phyloP scores from a whole-genome alignment of 2,329 filamentous ascomycete species.

The Fusarium anthophilum region DNA sequence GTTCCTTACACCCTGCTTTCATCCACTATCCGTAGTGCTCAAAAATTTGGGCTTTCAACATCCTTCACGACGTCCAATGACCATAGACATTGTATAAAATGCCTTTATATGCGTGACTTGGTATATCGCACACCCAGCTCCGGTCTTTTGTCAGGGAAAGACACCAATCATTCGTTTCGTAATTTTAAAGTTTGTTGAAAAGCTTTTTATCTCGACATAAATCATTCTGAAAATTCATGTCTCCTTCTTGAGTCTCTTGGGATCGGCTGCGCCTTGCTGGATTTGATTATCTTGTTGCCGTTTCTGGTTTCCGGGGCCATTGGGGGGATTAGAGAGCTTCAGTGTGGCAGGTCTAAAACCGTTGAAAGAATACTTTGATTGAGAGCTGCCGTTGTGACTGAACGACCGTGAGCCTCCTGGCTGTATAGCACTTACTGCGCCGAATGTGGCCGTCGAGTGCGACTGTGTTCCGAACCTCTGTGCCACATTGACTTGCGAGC shows the following conservation, averaged over 20 bases:
- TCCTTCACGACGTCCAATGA: background rate
- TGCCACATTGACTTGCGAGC: background rate
- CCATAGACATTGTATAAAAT: background rate
- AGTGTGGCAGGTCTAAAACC: background rate
- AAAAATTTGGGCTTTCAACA: background rate
- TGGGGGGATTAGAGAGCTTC: too few species aligned
- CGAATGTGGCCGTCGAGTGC: background rate
- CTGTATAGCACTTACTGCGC: background rate
- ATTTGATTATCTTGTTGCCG: background rate
- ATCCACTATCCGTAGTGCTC: background rate
- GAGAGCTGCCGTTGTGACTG: background rate
- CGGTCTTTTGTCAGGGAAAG: background rate
- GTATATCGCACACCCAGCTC: background rate
- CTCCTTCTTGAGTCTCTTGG: background rate
- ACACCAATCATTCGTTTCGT: background rate
- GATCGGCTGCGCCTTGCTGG: background rate
- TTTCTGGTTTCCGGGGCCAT: background rate
- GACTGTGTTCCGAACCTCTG: background rate
- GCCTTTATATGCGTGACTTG: background rate
- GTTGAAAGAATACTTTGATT: background rate
- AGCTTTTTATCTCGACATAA: background rate
- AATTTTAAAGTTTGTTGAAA: background rate
- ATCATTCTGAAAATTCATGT: background rate
- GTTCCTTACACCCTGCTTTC: background rate
- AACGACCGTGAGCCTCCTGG: background rate